Evolutionary conservation across 2,329 filamentous ascomycete genomes (phyloP), one percentile per base, ranked within the genome.

Genomic region (Fusarium fujikuroi): DNA sequence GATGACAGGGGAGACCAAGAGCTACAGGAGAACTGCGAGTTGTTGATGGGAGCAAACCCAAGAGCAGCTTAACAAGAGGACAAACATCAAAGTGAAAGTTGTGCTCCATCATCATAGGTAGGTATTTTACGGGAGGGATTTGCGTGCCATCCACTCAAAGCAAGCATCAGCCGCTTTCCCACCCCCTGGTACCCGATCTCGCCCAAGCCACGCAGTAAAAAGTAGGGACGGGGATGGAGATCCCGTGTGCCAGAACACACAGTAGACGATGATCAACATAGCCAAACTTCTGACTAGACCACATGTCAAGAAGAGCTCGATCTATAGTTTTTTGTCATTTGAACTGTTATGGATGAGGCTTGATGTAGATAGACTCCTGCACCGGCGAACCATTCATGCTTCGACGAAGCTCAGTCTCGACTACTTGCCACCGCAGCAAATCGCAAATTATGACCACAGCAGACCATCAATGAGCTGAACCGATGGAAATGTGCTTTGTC

Each of bases 121-220:
- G 50, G 62, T 59, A 54, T 64, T 60, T 47, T 59, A 40, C 52
- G 32, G 70, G 63, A 68, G 63, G 68, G 76, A 77, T 77, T 77
- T 77, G 65, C 73, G 65, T 75, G 70, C 64, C 63, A 71, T 70
- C 59, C 53, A 60, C 56, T 64, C 70, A 66, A 61, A 66, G 64
- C 43, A 56, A 66, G 39, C 67, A 75, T 66, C 63, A 70, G 49
- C 66, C 44, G 65, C 66, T 53, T 69, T 64, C 65, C 65, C 73
- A 74, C 66, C 63, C 73, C 76, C 73, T 65, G 66, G 73, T 69
- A 70, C 76, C 74, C 76, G 76, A 77, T 77, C 74, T 77, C 65
- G 69, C 54, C 62, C 76, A 77, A 69, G 76, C 76, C 76, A 77
- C 74, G 58, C 64, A 72, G 63, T 49, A 59, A 50, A 69, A 63